Conservation (phyloP, 78 protist species). For the Capsaspora owczarzaki region DNA sequence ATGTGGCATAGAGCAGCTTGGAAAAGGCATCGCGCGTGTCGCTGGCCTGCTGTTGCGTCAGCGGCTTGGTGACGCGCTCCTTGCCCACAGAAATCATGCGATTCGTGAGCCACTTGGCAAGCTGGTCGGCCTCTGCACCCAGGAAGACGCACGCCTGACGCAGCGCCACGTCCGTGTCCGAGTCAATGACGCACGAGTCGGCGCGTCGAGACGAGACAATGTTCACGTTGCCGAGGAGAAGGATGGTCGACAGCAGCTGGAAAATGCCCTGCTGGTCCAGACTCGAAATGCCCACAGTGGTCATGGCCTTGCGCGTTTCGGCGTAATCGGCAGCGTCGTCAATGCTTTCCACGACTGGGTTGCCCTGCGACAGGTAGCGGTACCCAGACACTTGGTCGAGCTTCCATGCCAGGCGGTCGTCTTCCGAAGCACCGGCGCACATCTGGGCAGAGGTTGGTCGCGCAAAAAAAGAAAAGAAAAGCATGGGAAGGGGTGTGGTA, state of each 20-base stretch:
- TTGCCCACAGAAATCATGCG: not conserved
- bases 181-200: not conserved
- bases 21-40: conserved; percentile 51
- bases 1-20: conserved; percentile 45
- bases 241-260: not conserved
- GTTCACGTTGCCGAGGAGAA: not conserved
- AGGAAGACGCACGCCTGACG: not conserved
- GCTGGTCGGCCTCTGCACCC: not conserved
- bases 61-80: not conserved
- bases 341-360: not conserved
- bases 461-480: too few species aligned
- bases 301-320: not conserved
- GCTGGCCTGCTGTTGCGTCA: not conserved
- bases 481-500: too few species aligned
- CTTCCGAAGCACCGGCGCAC: not conserved
- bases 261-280: not conserved
- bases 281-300: not conserved
- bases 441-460: not conserved
- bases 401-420: not conserved
- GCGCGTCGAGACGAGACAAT: not conserved
- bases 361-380: not conserved
- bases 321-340: conserved; percentile 11
- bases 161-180: not conserved
- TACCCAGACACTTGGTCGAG: not conserved
- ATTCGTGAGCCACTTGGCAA: not conserved